Evolutionary conservation across 2,329 filamentous ascomycete species (phyloP), one percentile per base, ranked within the genome.

Genomic region (Colletotrichum tropicicola): DNA sequence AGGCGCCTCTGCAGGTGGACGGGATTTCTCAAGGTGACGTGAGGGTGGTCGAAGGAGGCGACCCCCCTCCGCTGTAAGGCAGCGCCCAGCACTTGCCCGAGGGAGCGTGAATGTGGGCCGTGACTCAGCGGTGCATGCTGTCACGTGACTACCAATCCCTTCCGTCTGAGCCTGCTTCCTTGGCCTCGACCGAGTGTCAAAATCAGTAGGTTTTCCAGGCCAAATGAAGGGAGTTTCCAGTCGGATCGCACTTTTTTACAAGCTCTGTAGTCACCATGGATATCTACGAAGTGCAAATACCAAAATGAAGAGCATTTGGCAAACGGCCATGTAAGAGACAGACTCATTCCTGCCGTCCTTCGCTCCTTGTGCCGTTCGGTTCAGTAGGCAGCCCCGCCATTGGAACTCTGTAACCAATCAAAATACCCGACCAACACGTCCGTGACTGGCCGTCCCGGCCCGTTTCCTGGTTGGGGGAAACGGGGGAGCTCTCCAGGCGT

Each of bases 11-110:
- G 58, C 58, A 51, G 49, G 32, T 45, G 57, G 44, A 57, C 32
- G 30, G 51, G 44, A 65, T 65, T 65, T 37, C 49, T 59, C 57
- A 37, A 52, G 44, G 61, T 65, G 62, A 65, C 62, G 62, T 65
- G 62, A 62, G 57, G 43, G 49, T 49, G 55, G 55, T 59, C 21
- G 43, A 35, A 48, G 25, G 44, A 52, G 56, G 48, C 37, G 51
- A 61, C 51, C 15, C 19, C 53, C 44, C 21, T 47, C 12, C 30
- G 27, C 30, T 59, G 45, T 35, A 35, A 35, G 32, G 32, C 23
- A 45, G 28, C 17, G 45, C 59, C 25, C 45, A 37, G 43, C 41
- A 25, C 28, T n/a, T n/a, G 17, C 39, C 39, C 39, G 32, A 35
- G 32, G 32, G 13, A n/a, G 32, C 19, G n/a, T 37, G 27, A 23